Evolutionary conservation across 2,329 filamentous ascomycete genomes (phyloP), one percentile per base, ranked within the genome.

Genomic region (Tolypocladium tundrense): DNA sequence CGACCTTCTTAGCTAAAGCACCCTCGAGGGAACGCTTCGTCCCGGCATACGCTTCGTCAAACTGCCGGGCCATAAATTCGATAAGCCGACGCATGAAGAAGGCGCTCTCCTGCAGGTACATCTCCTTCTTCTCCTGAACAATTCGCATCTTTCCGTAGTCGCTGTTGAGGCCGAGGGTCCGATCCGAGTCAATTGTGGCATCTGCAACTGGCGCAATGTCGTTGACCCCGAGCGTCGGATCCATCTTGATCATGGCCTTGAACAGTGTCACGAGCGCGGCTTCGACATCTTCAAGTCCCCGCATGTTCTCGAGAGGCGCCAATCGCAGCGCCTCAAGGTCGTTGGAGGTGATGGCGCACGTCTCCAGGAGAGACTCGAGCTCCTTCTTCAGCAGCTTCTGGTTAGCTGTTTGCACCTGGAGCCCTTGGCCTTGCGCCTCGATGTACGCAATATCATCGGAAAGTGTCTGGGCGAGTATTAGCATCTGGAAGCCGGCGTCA

Each of bases 381-480:
- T 99, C 94, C 61, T 87, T 90, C 71, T 93, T 91, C 53, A 99
- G 81, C 35, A 96, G 81, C 71, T 96, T 96, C 70, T 99, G 94
- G 66, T 99, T 99, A 45, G 94, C 91, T 24, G 93, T 93, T 73
- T 97, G 94, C 8, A 99, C 93, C 68, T 99, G 94, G 53, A 99
- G 77, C 77, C 94, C 94, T 74, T 99, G 93, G 8, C 91, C 92
- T 72, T 99, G 94, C 2, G 94, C 91, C 75, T 99, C 94, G 63
- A 99, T 97, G 69, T 95, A 97, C 4, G 91, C 87, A 65, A 99
- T 95, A 66, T 99, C 94, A 54, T 97, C 93, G 58, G 92, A 91
- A 37, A 99, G 80, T 54, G 92, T 97, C 88, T 95, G 67, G 31
- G 35, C 2, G 8, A 11, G 19, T 13, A 24, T 51, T 24, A 54